Percentiles rank a stretch among this genome's conserved stretches.
Conservation (phyloP, 1,139 yeast species). For the Yamadazyma siamensis region DNA sequence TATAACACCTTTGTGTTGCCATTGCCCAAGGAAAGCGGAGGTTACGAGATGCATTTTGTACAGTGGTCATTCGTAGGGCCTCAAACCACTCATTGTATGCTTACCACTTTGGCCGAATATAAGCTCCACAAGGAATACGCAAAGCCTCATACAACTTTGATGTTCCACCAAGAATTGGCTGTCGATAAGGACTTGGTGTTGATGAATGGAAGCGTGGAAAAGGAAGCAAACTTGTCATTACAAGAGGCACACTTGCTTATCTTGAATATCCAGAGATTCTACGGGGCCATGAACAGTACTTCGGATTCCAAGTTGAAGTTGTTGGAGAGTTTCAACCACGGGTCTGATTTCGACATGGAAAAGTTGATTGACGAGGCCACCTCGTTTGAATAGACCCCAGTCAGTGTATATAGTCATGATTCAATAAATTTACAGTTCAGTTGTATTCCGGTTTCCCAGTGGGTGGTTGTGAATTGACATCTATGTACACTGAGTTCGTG, state of each 20-base stretch:
- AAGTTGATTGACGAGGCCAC: constrained; percentile 69
- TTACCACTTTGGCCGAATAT: constrained; percentile 90
- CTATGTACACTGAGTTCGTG: too few species aligned
- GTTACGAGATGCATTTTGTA: constrained; percentile 80
- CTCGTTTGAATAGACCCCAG: constrained; percentile 48
- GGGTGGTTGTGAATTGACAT: too few species aligned
- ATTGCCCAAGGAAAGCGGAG: constrained; percentile 55
- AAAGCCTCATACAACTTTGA: constrained; percentile 88
- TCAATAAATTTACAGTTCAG: too few species aligned
- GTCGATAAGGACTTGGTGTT: constrained; percentile 63
- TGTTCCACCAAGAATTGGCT: constrained; percentile 79
- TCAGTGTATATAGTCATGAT: constrained; percentile 5
- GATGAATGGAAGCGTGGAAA: constrained; percentile 85
- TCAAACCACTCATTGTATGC: constrained; percentile 79
- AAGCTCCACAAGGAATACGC: constrained; percentile 90
- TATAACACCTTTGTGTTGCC: constrained; percentile 78
- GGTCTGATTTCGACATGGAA: constrained; percentile 66
- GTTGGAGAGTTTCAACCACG: constrained; percentile 65
- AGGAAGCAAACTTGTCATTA: constrained; percentile 58
- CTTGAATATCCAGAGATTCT: constrained; percentile 82
- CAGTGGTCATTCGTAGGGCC: constrained; percentile 95
- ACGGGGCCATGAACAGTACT: constrained; percentile 59
- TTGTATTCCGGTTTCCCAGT: too few species aligned
- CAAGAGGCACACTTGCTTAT: constrained; percentile 79
- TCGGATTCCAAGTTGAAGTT: constrained; percentile 52